Base-by-base conservation (phyloP, 495 filamentous ascomycete species). In the Podospora sp. region DNA sequence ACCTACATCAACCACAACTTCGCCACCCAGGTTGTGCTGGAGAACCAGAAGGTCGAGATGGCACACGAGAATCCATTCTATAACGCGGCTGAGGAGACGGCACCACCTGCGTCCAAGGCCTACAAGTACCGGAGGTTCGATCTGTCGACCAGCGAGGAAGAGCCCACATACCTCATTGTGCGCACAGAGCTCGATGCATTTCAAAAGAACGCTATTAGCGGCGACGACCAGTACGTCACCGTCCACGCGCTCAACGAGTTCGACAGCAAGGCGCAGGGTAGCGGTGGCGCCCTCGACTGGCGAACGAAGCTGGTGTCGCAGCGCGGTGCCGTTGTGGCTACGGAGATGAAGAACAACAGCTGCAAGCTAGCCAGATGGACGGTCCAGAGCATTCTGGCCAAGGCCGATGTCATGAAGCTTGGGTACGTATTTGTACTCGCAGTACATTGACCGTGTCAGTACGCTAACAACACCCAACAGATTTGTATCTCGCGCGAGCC, bases 1-100 rank as follows among this genome's bases (percentile, higher is more conserved):
- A 99, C 95, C 27, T 94, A 96, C 83, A 99, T 99, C 89, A 99
- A 98, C 86, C 94, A 98, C 86, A 96, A 97, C 83, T 98, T 99
- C 75, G 90, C 92, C 46, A 90, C 95, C 78, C 95, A 98, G 84
- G 92, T 92, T 60, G 92, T 98, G 66, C 78, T 87, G 69, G 95
- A 99, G 82, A 90, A 83, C 68, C 78, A 85, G 73, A 96, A 94
- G 83, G 83, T 92, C 69, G 85, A 91, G 65, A 92, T 97, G 85
- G 72, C 86, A 25, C 83, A 97, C 81, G 90, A 92, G 69, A 97
- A 99, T 82, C 95, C 95, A 67, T 99, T 99, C 88, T 97, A 99
- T 85, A 97, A 94, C 80, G 86, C 92, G 40, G 84, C 89, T 12
- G 93, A 95, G 75, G 96, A 98, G 81, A 92, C 90, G 51, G 96